Evolutionary conservation across 2,329 filamentous ascomycete species (phyloP), one percentile per base, ranked within the genome.

Genomic region (Hymenoscyphus linearis): DNA sequence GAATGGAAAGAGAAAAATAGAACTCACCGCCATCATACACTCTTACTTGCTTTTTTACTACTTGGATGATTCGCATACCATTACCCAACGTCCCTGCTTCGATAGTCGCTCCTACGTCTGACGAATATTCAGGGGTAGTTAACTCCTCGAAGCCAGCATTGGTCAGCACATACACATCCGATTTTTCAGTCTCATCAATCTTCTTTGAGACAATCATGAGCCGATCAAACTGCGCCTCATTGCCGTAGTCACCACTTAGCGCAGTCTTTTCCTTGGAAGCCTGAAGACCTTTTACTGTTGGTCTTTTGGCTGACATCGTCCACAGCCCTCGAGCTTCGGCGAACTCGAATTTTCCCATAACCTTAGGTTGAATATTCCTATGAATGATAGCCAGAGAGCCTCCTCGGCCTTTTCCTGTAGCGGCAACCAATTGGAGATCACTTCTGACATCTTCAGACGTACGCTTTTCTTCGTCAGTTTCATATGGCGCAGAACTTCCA

Each of bases 61-160:
- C 88, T 71, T 98, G 95, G 16, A 98, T 87, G 36, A 98, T 87
- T 62, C 91, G 85, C 71, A 84, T 90, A 63, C 90, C 86, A 57
- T 85, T 84, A n/a, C 89, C 89, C 74, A 99, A 85, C 0, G 88
- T 89, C 16, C 90, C 91, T 18, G 95, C 89, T 67, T 96, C 89
- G 54, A 98, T 82, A 0, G 95, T 97, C 35, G 88, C 85, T 27
- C 93, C 95, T 7, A 47, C 40, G 64, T 93, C 91, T 53, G 91
- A 90, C 64, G 99, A 96, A 72, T 98, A 97, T 70, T 99, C 95
- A 0, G 92, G 91, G 44, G 88, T 91, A 37, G 85, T 85, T 7
- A 93, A 81, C 44, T 89, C 85, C 72, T 92, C 87, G 62, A 96
- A 86, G 2, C 86, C 86, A 34, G 86, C 85, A 1, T 83, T 85